Evolutionary conservation across 768 basidiomycete species (phyloP), one percentile per base, ranked within the genome.

Genomic region (Termitomyces sp.): DNA sequence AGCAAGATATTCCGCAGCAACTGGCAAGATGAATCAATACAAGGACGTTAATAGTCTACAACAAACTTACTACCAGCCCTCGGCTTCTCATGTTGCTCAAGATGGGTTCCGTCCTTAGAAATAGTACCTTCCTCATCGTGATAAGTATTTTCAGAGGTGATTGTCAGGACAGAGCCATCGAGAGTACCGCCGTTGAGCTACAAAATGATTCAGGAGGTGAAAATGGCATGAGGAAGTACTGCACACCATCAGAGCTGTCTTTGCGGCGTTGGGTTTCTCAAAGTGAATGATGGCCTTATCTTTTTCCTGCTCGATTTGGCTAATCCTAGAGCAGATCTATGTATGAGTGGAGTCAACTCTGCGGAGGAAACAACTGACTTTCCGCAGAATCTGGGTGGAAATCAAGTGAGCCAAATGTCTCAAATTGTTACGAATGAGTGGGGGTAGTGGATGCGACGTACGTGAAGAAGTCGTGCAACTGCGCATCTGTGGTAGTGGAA

Each of bases 1-100:
- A 1, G 96, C 94, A 49, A 99, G 84, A 74, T 96, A 94, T 73
- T 98, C 96, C 33, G 96, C 96, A 32, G 91, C 90, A 68, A 97
- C 93, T 86, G 70, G 63, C 33, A 3, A 45, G 4, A 16, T 59
- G 40, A 60, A 39, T 20, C 28, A 55, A 36, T 9, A 36, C 58
- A 53, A 59, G 60, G 22, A 35, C 22, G 18, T 35, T 20, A 13
- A 46, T 16, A 38, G 40, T 35, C 39, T 22, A 13, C 15, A 40
- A 1, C 18, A 1, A 7, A 75, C 87, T 67, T 67, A 91, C 90
- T 92, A 49, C 87, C 92, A 18, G 91, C 90, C 35, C 91, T 79
- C 1, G 96, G 96, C 78, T 99, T 99, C 74, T 96, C 94, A 42
- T 87, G 82, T 76, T 97, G 95, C 16, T 90, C 86, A 68, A 91